Percentiles rank a stretch among this genome's conserved stretches.
Evolutionary conservation across 2,329 filamentous ascomycete genomes (phyloP).

Genomic region (Paraphoma chrysanthemicola): DNA sequence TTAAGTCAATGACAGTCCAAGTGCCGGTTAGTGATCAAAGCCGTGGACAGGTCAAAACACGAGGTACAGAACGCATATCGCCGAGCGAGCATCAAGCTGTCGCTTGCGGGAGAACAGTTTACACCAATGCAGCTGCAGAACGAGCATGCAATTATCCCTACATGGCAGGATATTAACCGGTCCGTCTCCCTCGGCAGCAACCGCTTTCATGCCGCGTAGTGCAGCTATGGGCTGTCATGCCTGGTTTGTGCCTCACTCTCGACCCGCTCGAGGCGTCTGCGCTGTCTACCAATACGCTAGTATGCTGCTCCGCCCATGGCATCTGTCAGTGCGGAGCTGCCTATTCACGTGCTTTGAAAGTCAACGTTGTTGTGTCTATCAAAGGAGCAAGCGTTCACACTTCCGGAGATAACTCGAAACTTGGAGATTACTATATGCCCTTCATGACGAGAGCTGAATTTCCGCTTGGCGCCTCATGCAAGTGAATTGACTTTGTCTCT

Average conservation of each 20-base stretch:
- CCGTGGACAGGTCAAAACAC: too few relatives aligned
- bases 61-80: neutral
- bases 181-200: neutral
- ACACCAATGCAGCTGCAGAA: conserved; percentile 7
- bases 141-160: conserved; percentile 1
- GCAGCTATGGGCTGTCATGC: neutral
- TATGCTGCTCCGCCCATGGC: too few relatives aligned
- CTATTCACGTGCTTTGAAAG: too few relatives aligned
- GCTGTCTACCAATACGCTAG: too few relatives aligned
- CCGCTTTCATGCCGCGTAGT: neutral
- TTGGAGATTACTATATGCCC: too few relatives aligned
- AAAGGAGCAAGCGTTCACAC: too few relatives aligned
- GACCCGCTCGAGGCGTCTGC: neutral
- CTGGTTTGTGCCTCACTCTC: neutral
- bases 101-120: conserved; percentile 8
- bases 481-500: too few relatives aligned
- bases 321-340: too few relatives aligned
- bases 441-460: too few relatives aligned
- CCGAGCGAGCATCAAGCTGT: neutral
- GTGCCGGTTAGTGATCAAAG: neutral
- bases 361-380: too few relatives aligned
- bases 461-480: too few relatives aligned
- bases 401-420: too few relatives aligned
- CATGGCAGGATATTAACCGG: neutral
- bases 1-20: conserved; percentile 18